Evolutionary conservation across 306 rosid species (phyloP), one percentile per base, ranked within the genome.

Genomic region (Aeschynomene evenia): DNA sequence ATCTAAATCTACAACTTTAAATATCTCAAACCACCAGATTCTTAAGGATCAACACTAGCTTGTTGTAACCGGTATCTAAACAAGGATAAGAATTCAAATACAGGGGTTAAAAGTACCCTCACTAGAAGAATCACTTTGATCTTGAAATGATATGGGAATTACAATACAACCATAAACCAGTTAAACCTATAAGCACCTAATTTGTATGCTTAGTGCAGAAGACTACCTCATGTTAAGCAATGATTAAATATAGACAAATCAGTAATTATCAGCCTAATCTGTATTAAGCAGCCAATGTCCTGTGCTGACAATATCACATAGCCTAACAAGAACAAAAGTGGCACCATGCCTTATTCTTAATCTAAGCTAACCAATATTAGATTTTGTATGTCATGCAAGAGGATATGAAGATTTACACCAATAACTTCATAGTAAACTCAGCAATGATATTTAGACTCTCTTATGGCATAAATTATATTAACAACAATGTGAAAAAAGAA

Each of bases 41-140:
- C 70, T 53, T 31, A 59, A 52, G 74, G 66, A 64, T 56, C 40
- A 68, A 63, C 24, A 63, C 56, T 55, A 29, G 42, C 72, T 56
- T 63, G 36, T 6, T 39, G 28, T 49, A 53, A 37, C 4, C 19
- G 24, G 16, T 3, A 43, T 33, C 11, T 50, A 45, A 34, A 36
- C 39, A 55, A 39, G 52, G 23, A 29, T 39, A 50, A 56, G 43
- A 65, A 74, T 63, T 68, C 53, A 54, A n/a, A 69, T 63, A 18
- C 42, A 33, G 56, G 36, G 53, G 71, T 18, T 39, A 39, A 74
- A 40, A 23, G 9, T 13, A 22, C 33, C 67, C 54, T 63, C 57
- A 68, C 24, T 20, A 60, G 16, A 57, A 14, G 57, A 46, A 20
- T 40, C 58, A 56, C 28, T 8, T 19, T 20, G 20, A 8, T 60